A percentile compares a stretch with the other conserved stretches of the same genome.
These are phyloP conservation scores for Elsinoe necatrix DNA, from an alignment of 2,329 filamentous ascomycete species.

Conservation along the genomic window DNA sequence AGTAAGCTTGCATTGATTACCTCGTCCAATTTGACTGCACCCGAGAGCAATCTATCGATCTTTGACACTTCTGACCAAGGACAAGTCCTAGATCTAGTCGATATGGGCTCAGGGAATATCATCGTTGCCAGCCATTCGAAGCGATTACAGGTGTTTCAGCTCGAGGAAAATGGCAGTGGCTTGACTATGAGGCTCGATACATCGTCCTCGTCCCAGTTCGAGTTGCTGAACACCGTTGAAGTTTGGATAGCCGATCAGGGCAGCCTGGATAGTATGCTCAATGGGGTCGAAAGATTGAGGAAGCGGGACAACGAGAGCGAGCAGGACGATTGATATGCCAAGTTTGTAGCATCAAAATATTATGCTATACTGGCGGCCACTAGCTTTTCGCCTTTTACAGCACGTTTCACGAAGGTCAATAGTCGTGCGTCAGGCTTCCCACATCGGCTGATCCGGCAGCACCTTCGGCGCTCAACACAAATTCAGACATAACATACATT, in stretches of 20 bases:
- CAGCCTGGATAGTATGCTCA: slow-evolving; percentile 38
- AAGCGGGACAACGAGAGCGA: slow-evolving; percentile 33
- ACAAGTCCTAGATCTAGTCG: slow-evolving; percentile 6
- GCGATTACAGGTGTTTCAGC: neutral
- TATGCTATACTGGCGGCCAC: neutral
- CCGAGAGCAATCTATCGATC: neutral
- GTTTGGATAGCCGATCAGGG: slow-evolving; percentile 28
- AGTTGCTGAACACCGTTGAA: slow-evolving; percentile 21
- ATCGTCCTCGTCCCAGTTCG: slow-evolving; percentile 6
- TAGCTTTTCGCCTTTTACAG: neutral
- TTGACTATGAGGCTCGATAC: neutral
- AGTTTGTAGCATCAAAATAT: neutral
- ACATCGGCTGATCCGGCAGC: neutral
- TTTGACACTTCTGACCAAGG: neutral
- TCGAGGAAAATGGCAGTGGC: neutral
- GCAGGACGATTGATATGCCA: slow-evolving; percentile 2
- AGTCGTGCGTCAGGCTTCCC: neutral
- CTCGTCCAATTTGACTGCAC: slow-evolving; percentile 2
- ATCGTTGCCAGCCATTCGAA: neutral
- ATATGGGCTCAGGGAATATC: neutral
- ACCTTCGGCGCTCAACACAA: neutral
- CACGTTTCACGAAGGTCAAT: neutral
- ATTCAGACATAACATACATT: neutral
- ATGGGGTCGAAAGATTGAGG: slow-evolving; percentile 41
- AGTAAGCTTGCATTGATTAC: slow-evolving; percentile 54